Conservation (phyloP, 1,284 basidiomycete species). For the Cryptococcus sp. region DNA sequence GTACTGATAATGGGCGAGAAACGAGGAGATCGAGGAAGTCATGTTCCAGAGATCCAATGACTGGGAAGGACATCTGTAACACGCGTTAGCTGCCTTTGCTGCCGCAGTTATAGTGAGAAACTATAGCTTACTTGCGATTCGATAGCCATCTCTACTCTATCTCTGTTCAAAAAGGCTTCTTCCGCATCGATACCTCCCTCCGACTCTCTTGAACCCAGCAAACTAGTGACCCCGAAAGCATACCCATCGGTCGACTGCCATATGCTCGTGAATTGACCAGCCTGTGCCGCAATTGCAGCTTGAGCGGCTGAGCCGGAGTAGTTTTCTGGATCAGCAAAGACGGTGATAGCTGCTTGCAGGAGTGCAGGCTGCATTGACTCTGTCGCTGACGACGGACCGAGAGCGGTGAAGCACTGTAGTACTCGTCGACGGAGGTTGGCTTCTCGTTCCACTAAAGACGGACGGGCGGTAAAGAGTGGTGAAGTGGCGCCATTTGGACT, state of each 20-base stretch:
- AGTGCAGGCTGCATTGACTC: conserved; percentile 78
- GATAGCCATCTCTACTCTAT: conserved; percentile 72
- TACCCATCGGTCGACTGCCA: conserved; percentile 90
- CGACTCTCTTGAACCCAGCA: conserved; percentile 54
- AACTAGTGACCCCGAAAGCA: conserved; percentile 85
- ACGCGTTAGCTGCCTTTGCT: conserved; percentile 2
- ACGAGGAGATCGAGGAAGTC: conserved; percentile 75
- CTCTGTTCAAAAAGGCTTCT: conserved; percentile 70
- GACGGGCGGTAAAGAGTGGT: conserved; percentile 55
- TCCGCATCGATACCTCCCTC: conserved; percentile 46
- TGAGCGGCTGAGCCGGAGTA: conserved; percentile 78
- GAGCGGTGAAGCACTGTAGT: conserved; percentile 82
- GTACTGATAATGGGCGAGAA: conserved; percentile 16
- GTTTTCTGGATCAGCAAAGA: conserved; percentile 77
- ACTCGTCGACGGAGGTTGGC: conserved; percentile 79
- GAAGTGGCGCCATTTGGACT: conserved; percentile 46
- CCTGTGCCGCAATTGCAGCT: conserved; percentile 85
- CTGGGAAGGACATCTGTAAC: conserved; percentile 69
- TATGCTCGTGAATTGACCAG: conserved; percentile 79
- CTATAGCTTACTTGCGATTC: conserved; percentile 65
- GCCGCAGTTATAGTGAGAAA: too few species aligned
- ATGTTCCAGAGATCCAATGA: conserved; percentile 82
- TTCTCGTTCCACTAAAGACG: conserved; percentile 76
- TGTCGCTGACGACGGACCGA: conserved; percentile 77
- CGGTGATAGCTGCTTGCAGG: conserved; percentile 77